Evolutionary conservation across 2,329 filamentous ascomycete genomes (phyloP).

Genomic region (Colletotrichum phormii): DNA sequence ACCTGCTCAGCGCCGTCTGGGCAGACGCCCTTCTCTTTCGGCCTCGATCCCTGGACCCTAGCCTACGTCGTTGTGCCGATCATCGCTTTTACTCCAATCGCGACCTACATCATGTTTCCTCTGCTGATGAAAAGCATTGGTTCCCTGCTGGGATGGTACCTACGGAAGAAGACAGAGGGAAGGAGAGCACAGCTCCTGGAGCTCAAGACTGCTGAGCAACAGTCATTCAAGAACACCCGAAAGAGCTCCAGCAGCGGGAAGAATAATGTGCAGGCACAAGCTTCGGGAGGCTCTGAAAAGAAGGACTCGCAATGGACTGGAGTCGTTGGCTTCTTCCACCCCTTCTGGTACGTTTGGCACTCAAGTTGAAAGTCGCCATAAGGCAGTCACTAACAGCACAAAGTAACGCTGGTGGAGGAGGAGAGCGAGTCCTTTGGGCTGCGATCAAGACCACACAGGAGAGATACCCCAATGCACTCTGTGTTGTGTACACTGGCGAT

Average conservation of each 20-base stretch:
- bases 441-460: constrained; percentile 92
- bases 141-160: constrained; percentile 66
- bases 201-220: constrained; percentile 60
- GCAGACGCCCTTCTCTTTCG: constrained; percentile 43
- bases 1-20: constrained; percentile 45
- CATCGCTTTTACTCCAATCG: constrained; percentile 38
- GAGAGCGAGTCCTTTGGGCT: constrained; percentile 96
- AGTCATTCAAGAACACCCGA: constrained; percentile 42
- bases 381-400: constrained; percentile 25
- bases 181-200: constrained; percentile 69
- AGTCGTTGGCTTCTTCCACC: constrained; percentile 96
- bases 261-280: constrained; percentile 66
- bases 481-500: constrained; percentile 95
- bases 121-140: constrained; percentile 54
- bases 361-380: neutral
- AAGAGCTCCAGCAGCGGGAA: constrained; percentile 70
- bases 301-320: constrained; percentile 77
- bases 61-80: constrained; percentile 42
- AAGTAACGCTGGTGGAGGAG: constrained; percentile 95
- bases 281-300: constrained; percentile 49
- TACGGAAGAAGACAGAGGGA: constrained; percentile 73
- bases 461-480: constrained; percentile 88
- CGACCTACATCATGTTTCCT: constrained; percentile 49
- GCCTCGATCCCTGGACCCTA: constrained; percentile 43
- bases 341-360: constrained; percentile 79